These are phyloP conservation scores for Emericellopsis atlantica DNA, from an alignment of 2,329 filamentous ascomycete species.

Conservation along the genomic window DNA sequence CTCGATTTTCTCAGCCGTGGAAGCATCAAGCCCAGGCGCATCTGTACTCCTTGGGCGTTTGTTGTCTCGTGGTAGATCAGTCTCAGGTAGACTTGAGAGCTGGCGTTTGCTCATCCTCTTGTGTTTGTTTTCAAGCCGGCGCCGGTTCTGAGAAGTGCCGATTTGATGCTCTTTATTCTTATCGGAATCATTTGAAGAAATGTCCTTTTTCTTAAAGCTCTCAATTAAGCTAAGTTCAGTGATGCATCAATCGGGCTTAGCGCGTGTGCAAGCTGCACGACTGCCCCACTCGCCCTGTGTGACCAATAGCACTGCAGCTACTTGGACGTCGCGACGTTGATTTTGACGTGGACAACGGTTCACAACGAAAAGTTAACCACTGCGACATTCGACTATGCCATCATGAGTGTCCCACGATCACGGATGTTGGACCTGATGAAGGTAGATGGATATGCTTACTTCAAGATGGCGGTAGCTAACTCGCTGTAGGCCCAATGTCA, in stretches of 20 bases:
- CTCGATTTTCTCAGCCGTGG: no score
- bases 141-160: no score
- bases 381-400: conserved; percentile 17
- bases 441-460: conserved; percentile 30
- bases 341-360: conserved; percentile 14
- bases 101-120: no score
- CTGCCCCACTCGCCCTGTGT: background rate
- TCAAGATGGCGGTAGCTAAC: conserved; percentile 8
- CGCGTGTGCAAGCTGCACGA: background rate
- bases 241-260: background rate
- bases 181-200: no score
- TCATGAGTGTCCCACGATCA: conserved; percentile 50
- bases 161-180: no score
- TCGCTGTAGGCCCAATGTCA: conserved; percentile 65
- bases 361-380: conserved; percentile 2
- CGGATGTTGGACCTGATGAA: conserved; percentile 64
- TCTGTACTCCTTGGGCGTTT: no score
- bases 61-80: no score
- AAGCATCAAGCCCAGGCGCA: no score
- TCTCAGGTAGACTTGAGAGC: no score
- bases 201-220: no score
- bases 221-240: no score
- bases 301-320: conserved; percentile 7
- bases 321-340: conserved; percentile 7
- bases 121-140: no score